Conservation (phyloP, 129 eudicot genomes). For the Oenanthe sinensis region DNA sequence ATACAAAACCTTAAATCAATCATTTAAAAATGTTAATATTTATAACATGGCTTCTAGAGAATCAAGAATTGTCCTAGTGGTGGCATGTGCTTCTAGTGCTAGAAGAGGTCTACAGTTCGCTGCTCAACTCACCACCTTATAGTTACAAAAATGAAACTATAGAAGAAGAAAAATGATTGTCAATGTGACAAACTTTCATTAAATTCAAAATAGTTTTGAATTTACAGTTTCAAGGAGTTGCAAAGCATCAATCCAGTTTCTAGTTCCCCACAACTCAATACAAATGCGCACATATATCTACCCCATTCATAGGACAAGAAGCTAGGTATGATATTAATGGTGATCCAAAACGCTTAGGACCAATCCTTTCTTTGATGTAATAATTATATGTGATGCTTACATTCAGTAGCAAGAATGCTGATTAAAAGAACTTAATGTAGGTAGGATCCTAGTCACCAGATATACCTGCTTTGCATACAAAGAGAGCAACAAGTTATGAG, state of each 20-base stretch:
- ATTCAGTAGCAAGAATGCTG: not conserved
- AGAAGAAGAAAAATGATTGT: not conserved
- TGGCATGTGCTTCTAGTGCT: no score
- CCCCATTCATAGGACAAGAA: not conserved
- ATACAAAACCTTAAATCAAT: not conserved
- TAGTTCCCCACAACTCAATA: slow-evolving; percentile 1
- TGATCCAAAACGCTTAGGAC: not conserved
- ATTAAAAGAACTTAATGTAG: not conserved
- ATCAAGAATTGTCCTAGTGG: not conserved
- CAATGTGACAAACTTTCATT: not conserved
- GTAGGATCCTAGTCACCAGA: not conserved
- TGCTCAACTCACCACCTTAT: not conserved
- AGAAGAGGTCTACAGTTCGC: no score
- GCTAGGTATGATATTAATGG: not conserved
- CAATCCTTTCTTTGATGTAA: not conserved
- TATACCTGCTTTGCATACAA: slow-evolving; percentile 86
- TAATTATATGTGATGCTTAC: not conserved
- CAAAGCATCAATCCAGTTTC: not conserved
- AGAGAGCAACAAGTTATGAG: slow-evolving; percentile 89
- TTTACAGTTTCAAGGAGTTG: no score
- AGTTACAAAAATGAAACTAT: not conserved
- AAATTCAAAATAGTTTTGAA: no score
- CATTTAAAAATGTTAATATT: no score
- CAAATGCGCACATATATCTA: not conserved
- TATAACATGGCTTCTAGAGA: not conserved